Conservation (phyloP, 192 early-diverging fungal species). For the Endogone sp. region DNA sequence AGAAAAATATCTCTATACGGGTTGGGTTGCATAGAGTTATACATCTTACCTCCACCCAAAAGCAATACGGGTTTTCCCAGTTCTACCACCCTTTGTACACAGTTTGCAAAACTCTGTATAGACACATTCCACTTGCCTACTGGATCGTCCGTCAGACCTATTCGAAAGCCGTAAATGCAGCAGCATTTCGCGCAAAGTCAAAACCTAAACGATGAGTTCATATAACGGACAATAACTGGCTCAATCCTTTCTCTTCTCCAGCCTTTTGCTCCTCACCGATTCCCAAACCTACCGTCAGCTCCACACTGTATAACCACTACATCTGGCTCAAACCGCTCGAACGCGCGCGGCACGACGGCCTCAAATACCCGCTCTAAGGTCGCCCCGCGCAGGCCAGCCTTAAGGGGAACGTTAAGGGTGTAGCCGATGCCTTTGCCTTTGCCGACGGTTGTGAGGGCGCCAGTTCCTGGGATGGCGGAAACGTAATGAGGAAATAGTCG, state of each 20-base stretch:
- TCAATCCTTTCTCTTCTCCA: no score
- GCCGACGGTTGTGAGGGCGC: slow-evolving; percentile 55
- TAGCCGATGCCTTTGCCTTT: slow-evolving; percentile 53
- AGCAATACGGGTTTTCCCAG: slow-evolving; percentile 31
- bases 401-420: slow-evolving; percentile 75
- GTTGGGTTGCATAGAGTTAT: no score
- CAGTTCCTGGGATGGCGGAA: slow-evolving; percentile 38
- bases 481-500: neutral
- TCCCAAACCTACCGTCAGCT: slow-evolving; percentile 27
- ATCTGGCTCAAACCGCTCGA: slow-evolving; percentile 53
- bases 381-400: slow-evolving; percentile 62
- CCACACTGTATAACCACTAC: slow-evolving; percentile 87
- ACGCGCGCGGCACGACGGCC: slow-evolving; percentile 47
- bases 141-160: slow-evolving; percentile 36
- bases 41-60: slow-evolving; percentile 31
- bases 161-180: neutral
- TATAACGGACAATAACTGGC: no score
- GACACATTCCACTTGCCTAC: slow-evolving; percentile 37
- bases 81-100: slow-evolving; percentile 23
- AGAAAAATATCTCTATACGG: no score
- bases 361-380: slow-evolving; percentile 63
- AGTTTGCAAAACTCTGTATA: slow-evolving; percentile 21
- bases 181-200: no score
- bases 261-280: neutral
- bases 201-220: no score